phyloP scores from a whole-genome alignment of 306 rosid genomes.

The Mimosa pudica region DNA sequence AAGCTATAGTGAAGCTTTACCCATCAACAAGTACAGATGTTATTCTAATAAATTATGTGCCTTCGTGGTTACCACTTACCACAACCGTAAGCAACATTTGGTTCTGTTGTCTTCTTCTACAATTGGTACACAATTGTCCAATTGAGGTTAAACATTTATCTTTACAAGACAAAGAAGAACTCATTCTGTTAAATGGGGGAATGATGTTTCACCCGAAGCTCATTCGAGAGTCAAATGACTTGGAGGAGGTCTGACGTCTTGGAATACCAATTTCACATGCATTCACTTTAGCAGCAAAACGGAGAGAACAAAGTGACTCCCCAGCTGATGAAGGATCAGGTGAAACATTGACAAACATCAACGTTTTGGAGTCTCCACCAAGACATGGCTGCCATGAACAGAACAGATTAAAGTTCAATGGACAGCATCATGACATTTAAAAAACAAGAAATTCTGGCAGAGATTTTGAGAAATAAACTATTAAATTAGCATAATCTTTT shows the following conservation, averaged over 20 bases:
- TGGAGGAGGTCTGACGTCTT: not conserved
- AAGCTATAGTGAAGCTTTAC: not conserved
- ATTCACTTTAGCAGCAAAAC: not conserved
- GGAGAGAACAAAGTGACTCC: constrained; percentile 5
- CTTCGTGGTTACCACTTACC: not conserved
- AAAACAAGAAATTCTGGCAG: not conserved
- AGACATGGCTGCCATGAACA: not conserved
- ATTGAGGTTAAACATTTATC: not conserved
- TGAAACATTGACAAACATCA: constrained; percentile 2
- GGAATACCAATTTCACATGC: constrained; percentile 6
- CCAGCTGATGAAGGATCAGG: not conserved
- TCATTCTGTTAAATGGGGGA: not conserved
- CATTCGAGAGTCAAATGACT: not conserved
- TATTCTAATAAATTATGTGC: not conserved
- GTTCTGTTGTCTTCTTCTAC: not conserved
- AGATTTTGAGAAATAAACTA: not conserved
- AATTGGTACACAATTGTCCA: not conserved
- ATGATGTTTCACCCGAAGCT: not conserved
- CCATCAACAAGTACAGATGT: not conserved
- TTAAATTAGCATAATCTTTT: not conserved
- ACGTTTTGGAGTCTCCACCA: constrained; percentile 11
- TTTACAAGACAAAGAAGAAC: not conserved
- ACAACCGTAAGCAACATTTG: not conserved
- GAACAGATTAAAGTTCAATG: not conserved
- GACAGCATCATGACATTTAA: not conserved